Conservation (phyloP, 768 basidiomycete species). For the Boletus pseudo-olivaceus region DNA sequence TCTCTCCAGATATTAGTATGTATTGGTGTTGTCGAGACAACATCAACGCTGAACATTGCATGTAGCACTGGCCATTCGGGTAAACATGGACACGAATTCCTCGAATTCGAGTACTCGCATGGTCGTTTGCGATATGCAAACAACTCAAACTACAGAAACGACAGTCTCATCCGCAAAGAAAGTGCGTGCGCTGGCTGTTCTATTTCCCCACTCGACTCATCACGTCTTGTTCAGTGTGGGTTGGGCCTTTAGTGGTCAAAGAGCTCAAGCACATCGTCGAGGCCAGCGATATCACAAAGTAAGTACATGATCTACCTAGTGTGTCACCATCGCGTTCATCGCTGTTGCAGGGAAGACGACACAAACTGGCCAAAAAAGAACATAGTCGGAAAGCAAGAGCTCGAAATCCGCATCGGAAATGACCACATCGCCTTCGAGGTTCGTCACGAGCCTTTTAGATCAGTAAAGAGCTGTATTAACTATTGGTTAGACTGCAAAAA, state of each 20-base stretch:
- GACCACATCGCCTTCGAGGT: slow-evolving; percentile 98
- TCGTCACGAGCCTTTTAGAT: slow-evolving; percentile 16
- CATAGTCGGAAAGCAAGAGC: slow-evolving; percentile 96
- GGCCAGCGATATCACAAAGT: slow-evolving; percentile 94
- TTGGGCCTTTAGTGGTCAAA: slow-evolving; percentile 87
- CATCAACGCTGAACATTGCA: neutral
- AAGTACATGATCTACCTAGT: neutral
- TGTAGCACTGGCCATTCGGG: slow-evolving; percentile 88
- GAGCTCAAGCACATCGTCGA: slow-evolving; percentile 95
- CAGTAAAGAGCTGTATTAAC: neutral
- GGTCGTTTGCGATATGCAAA: slow-evolving; percentile 96
- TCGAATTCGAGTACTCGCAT: slow-evolving; percentile 98
- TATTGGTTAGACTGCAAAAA: slow-evolving; percentile 85
- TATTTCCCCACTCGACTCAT: neutral
- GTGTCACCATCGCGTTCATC: neutral
- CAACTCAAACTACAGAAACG: slow-evolving; percentile 99
- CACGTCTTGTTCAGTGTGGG: slow-evolving; percentile 67
- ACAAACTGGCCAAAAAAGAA: slow-evolving; percentile 99
- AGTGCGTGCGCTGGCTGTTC: slow-evolving; percentile 53
- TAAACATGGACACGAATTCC: slow-evolving; percentile 95
- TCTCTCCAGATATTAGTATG: slow-evolving; percentile 49
- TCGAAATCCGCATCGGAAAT: slow-evolving; percentile 90
- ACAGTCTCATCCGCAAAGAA: slow-evolving; percentile 97
- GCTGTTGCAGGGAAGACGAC: slow-evolving; percentile 85
- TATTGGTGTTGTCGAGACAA: slow-evolving; percentile 1